Percentiles rank a stretch among this genome's conserved stretches.
These are phyloP conservation scores for Grigorovia transvaalensis DNA, from an alignment of 805 yeast species.

Conservation along the genomic window DNA sequence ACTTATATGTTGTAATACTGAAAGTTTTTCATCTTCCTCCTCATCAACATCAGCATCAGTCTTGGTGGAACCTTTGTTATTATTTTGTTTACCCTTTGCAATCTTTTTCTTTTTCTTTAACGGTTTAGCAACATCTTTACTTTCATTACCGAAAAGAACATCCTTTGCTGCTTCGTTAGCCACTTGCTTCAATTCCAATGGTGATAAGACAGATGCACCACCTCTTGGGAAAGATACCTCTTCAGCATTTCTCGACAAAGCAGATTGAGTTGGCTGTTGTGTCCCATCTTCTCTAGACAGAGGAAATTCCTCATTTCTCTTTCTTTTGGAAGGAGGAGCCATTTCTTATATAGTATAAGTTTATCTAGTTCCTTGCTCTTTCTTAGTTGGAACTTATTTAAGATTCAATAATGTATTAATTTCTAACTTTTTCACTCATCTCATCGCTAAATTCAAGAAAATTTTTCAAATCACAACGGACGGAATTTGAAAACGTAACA, in stretches of 20 bases:
- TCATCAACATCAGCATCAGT: conserved; percentile 24
- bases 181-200: conserved; percentile 85
- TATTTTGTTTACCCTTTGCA: conserved; percentile 19
- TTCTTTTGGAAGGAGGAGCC: conserved; percentile 33
- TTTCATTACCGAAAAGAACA: conserved; percentile 50
- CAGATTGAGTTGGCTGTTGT: conserved; percentile 28
- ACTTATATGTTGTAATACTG: conserved; percentile 50
- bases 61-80: conserved; percentile 13
- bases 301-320: conserved; percentile 39
- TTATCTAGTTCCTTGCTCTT: background rate
- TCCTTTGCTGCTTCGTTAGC: conserved; percentile 88
- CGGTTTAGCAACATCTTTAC: conserved; percentile 18
- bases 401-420: background rate
- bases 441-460: conserved; percentile 4
- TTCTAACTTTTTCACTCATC: conserved; percentile 1
- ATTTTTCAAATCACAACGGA: background rate
- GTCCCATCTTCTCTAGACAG: conserved; percentile 33
- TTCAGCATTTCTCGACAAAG: conserved; percentile 29
- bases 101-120: conserved; percentile 35
- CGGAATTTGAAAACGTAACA: background rate
- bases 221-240: conserved; percentile 81
- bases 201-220: conserved; percentile 75
- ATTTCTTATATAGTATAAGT: background rate
- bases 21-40: conserved; percentile 24
- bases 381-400: background rate